phyloP scores from a whole-genome alignment of 306 rosid species.

The peach (Prunus persica) region DNA sequence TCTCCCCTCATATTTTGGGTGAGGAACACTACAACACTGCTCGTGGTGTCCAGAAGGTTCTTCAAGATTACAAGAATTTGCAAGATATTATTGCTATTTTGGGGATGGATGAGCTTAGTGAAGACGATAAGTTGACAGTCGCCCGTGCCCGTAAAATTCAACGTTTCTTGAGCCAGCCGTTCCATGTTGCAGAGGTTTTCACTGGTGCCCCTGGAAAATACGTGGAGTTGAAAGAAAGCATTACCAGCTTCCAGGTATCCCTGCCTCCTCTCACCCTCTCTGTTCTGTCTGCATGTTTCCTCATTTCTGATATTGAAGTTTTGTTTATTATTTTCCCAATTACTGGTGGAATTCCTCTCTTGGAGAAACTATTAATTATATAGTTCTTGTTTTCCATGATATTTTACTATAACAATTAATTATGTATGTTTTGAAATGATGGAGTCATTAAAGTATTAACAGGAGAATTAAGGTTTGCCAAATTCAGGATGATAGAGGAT shows the following conservation, averaged over 20 bases:
- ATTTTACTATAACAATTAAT: too few species aligned
- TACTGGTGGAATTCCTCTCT: not conserved
- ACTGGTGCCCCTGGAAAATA: conserved; percentile 99
- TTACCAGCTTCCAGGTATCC: conserved; percentile 81
- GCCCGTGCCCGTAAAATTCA: conserved; percentile 95
- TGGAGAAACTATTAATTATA: not conserved
- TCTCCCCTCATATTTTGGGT: conserved; percentile 96
- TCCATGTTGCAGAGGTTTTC: conserved; percentile 99
- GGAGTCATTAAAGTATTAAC: too few species aligned
- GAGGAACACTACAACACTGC: conserved; percentile 89
- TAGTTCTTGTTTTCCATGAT: not conserved
- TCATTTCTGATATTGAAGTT: not conserved
- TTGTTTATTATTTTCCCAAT: not conserved
- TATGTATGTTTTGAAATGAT: not conserved
- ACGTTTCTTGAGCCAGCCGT: conserved; percentile 91
- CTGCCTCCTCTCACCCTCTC: not conserved
- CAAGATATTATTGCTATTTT: conserved; percentile 98
- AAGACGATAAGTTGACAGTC: conserved; percentile 93
- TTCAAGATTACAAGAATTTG: conserved; percentile 96
- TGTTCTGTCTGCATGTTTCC: not conserved
- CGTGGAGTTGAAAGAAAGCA: conserved; percentile 88
- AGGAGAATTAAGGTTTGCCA: too few species aligned
- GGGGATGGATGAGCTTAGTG: conserved; percentile 99
- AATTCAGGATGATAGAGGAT: not conserved
- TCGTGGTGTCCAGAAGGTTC: conserved; percentile 96